Evolutionary conservation across 257 asterid genomes (phyloP), one percentile per base, ranked within the genome.

Genomic region (Solanum sparsipilum): DNA sequence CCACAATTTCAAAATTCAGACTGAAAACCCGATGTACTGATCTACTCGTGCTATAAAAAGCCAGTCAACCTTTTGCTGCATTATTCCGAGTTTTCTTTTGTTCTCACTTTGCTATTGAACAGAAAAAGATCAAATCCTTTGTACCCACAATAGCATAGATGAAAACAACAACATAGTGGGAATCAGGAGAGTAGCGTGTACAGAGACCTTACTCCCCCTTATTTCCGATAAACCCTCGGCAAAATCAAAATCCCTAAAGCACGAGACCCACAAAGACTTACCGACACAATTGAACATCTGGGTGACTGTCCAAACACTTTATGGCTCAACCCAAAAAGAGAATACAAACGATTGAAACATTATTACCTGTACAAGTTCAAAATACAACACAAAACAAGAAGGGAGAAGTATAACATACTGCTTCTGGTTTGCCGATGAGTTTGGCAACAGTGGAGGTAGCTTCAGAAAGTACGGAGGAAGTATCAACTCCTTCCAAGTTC

Each of bases 391-490:
- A 12, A 52, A 58, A 15, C 25, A 5, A 76, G 56, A 81, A 60
- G 9, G 81, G 72, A 48, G 4, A 7, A 79, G 56, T 35, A 65
- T 2, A 87, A 86, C 92, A 76, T 85, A 96, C 98, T 18, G 97
- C 94, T 86, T 94, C 96, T n/a, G 99, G 99, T 89, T 97, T 97
- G 91, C 98, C 96, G 92, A 93, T 93, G 91, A 95, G 74, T 88
- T 95, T 93, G 88, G 99, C 98, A n/a, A 96, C 98, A 52, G 94
- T 46, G 75, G 98, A 94, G 85, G 99, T 90, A 44, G 98, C 97
- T 92, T 97, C 98, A 6, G 98, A 92, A 92, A 97, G 98, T 87
- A 97, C 89, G 88, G 96, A 84, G 87, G 98, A 97, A 87, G 98
- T 92, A 86, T 96, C 98, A 0, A 93, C 92, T 87, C 96, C 97